phyloP scores from a whole-genome alignment of 75 land plant genomes.

The Sequoia sempervirens region DNA sequence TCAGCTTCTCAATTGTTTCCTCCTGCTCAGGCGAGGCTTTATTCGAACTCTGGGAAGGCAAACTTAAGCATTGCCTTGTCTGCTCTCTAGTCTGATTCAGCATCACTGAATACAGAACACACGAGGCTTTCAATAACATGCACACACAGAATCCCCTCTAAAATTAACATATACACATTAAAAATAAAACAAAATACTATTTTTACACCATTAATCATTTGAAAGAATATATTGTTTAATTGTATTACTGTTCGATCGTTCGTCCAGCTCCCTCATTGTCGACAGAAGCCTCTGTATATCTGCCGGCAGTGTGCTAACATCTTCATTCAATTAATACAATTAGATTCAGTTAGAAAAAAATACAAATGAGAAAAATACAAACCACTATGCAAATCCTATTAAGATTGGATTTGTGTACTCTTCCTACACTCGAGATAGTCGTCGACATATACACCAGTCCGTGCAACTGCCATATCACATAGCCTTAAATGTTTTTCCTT shows the following conservation, averaged over 20 bases:
- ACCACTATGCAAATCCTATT: neutral
- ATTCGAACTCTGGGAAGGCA: conserved; percentile 46
- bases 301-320: conserved; percentile 88
- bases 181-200: neutral
- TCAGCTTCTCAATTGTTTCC: conserved; percentile 57
- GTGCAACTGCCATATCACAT: conserved; percentile 65
- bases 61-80: conserved; percentile 61
- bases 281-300: conserved; percentile 87
- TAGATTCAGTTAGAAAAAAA: neutral
- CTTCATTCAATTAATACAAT: conserved; percentile 23
- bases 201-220: neutral
- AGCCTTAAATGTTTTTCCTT: neutral
- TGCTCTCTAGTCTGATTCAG: conserved; percentile 75
- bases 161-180: neutral
- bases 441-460: conserved; percentile 94
- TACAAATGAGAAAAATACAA: neutral
- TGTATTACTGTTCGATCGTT: conserved; percentile 67
- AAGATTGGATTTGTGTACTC: neutral
- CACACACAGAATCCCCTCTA: neutral
- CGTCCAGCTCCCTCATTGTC: conserved; percentile 93
- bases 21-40: conserved; percentile 62
- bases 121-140: neutral
- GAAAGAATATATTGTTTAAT: neutral
- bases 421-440: conserved; percentile 91
- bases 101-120: conserved; percentile 40